phyloP scores from a whole-genome alignment of 495 filamentous ascomycete genomes.

The Aspergillus haitiensis region DNA sequence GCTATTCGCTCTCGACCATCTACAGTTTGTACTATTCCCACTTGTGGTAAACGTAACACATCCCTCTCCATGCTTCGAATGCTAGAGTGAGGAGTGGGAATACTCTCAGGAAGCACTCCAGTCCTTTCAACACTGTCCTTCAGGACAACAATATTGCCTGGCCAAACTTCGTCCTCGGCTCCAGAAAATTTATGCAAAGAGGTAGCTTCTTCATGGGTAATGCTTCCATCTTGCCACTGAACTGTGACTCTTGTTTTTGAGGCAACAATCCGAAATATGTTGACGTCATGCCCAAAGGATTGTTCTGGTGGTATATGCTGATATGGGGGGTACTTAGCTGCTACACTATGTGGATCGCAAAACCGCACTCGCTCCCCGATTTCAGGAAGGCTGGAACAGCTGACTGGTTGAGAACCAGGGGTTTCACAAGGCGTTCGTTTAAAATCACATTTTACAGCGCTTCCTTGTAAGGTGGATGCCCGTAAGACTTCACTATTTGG shows the following conservation, averaged over 20 bases:
- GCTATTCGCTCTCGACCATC: conserved; percentile 55
- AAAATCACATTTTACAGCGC: conserved; percentile 31
- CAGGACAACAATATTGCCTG: conserved; percentile 57
- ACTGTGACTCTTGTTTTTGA: conserved; percentile 51
- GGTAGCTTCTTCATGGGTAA: conserved; percentile 43
- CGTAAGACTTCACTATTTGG: conserved; percentile 18
- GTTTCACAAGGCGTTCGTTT: conserved; percentile 20
- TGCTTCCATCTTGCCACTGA: conserved; percentile 60
- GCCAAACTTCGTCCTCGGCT: conserved; percentile 55
- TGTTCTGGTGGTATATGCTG: conserved; percentile 46
- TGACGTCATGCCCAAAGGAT: conserved; percentile 58
- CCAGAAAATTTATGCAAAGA: conserved; percentile 47
- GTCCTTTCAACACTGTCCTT: conserved; percentile 38
- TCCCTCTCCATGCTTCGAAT: not conserved
- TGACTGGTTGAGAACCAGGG: conserved; percentile 1
- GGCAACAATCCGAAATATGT: conserved; percentile 50
- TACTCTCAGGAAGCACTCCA: not conserved
- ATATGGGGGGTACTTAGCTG: conserved; percentile 48
- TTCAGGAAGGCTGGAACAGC: conserved; percentile 25
- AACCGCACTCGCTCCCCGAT: conserved; percentile 54
- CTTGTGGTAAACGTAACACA: conserved; percentile 27
- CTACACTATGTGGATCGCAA: conserved; percentile 47
- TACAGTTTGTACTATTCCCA: conserved; percentile 62
- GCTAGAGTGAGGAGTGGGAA: not conserved
- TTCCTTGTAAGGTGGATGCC: conserved; percentile 25